Base-by-base conservation (phyloP, 768 basidiomycete genomes). In the Termitomyces titanicus region DNA sequence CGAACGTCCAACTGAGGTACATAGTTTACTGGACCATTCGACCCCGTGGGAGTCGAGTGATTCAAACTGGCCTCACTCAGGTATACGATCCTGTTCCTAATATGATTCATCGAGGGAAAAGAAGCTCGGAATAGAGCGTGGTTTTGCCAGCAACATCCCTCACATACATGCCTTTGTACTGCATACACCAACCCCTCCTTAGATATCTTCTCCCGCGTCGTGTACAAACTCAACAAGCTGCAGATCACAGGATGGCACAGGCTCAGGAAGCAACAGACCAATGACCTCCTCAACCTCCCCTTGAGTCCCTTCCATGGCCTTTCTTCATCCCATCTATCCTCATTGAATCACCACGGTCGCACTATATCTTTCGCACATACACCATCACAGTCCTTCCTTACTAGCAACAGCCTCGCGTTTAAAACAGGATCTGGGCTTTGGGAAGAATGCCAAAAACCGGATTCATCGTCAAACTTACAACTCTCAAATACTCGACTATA, bases 181-280 rank as follows among this genome's bases (percentile, higher is more conserved):
- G 2, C 29, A 13, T 27, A 43, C 44, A 9, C 57, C 49, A 6
- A 52, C 31, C 6, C 13, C 15, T 15, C 3, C 55, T 22, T 64
- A 94, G 92, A 89, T 93, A 70, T 93, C 92, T 2, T 92, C 90
- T n/a, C 90, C 92, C 27, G 91, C 91, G 4, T 94, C 18, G 79
- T 84, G 60, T 92, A 88, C 72, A 92, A 91, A 68, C 75, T 93
- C 42, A 91, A 90, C 72, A 91, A 90, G 70, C 75, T 94, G 10
- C 90, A 91, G 58, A 69, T 79, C 86, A 0, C 88, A 89, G 61
- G 73, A 79, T 61, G 66, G 63, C 17, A 79, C 80, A 3, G 72
- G 78, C 3, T 66, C 75, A 1, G 76, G 74, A 51, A 53, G 46
- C 17, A 61, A 57, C 47, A 89, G 88, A 0, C 66, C 84, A 29